Evolutionary conservation across 306 rosid species (phyloP).

Genomic region (Acacia crassicarpa): DNA sequence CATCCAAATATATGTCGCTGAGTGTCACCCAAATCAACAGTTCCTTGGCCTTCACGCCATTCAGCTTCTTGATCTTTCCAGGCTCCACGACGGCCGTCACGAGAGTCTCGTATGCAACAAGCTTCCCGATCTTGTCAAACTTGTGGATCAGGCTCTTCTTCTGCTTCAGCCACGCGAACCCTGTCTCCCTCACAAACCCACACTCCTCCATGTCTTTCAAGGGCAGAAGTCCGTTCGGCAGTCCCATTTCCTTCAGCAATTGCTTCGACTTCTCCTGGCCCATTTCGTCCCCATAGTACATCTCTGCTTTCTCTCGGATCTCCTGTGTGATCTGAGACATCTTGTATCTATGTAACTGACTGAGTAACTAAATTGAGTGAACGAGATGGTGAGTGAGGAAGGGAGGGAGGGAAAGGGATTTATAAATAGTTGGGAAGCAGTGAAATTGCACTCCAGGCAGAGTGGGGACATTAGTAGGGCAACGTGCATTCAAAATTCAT

Average conservation of each 20-base stretch:
- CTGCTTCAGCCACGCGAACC: slow-evolving; percentile 92
- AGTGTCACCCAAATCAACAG: slow-evolving; percentile 73
- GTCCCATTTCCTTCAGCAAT: slow-evolving; percentile 54
- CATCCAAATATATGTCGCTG: slow-evolving; percentile 64
- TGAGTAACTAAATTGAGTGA: not conserved
- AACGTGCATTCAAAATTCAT: not conserved
- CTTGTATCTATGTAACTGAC: not conserved
- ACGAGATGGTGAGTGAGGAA: not conserved
- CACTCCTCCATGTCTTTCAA: slow-evolving; percentile 75
- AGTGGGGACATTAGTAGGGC: not conserved
- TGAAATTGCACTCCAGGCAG: slow-evolving; percentile 33
- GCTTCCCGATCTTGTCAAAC: slow-evolving; percentile 74
- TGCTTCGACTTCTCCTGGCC: slow-evolving; percentile 62
- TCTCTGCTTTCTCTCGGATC: slow-evolving; percentile 52
- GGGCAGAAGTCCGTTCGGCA: slow-evolving; percentile 81
- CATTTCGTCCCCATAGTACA: slow-evolving; percentile 65
- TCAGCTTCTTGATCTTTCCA: slow-evolving; percentile 72
- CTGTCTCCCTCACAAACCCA: slow-evolving; percentile 61
- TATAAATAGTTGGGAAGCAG: slow-evolving; percentile 23
- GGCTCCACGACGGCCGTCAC: slow-evolving; percentile 67
- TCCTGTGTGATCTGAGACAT: slow-evolving; percentile 66
- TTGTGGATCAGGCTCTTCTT: slow-evolving; percentile 65
- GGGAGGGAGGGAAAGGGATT: not conserved
- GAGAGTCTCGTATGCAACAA: slow-evolving; percentile 57
- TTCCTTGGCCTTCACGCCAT: slow-evolving; percentile 87